These are phyloP conservation scores for Lophium mytilinum DNA, from an alignment of 495 filamentous ascomycete genomes.

Conservation along the genomic window DNA sequence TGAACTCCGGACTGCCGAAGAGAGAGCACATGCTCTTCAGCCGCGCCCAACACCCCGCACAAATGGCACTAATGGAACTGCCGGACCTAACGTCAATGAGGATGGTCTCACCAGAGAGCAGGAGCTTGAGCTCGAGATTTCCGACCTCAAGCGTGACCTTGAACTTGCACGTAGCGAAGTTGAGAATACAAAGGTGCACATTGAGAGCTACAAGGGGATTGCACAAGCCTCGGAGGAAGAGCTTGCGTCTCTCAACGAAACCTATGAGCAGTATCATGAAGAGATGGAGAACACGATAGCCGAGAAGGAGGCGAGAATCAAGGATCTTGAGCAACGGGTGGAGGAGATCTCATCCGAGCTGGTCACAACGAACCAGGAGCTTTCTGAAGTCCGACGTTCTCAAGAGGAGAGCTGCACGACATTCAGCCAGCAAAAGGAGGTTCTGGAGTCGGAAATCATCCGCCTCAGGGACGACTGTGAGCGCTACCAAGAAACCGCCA, in stretches of 20 bases:
- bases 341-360: conserved; percentile 78
- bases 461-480: conserved; percentile 81
- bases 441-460: conserved; percentile 65
- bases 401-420: conserved; percentile 65
- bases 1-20: conserved; percentile 80
- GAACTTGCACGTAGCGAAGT: conserved; percentile 69
- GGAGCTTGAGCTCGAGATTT: conserved; percentile 71
- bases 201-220: conserved; percentile 83
- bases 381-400: conserved; percentile 66
- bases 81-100: conserved; percentile 37
- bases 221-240: conserved; percentile 84
- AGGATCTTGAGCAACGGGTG: conserved; percentile 69
- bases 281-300: conserved; percentile 68
- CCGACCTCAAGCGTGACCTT: conserved; percentile 74
- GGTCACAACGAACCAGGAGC: conserved; percentile 65
- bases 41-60: conserved; percentile 56
- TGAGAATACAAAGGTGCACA: conserved; percentile 66
- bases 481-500: conserved; percentile 62
- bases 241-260: conserved; percentile 65
- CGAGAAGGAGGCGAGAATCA: conserved; percentile 67
- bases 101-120: conserved; percentile 65
- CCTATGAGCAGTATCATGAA: conserved; percentile 75
- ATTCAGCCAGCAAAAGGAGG: conserved; percentile 70
- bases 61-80: conserved; percentile 27
- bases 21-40: conserved; percentile 70